Evolutionary conservation across 192 early-diverging fungal species (phyloP).

Genomic region (Pilaira anomala): DNA sequence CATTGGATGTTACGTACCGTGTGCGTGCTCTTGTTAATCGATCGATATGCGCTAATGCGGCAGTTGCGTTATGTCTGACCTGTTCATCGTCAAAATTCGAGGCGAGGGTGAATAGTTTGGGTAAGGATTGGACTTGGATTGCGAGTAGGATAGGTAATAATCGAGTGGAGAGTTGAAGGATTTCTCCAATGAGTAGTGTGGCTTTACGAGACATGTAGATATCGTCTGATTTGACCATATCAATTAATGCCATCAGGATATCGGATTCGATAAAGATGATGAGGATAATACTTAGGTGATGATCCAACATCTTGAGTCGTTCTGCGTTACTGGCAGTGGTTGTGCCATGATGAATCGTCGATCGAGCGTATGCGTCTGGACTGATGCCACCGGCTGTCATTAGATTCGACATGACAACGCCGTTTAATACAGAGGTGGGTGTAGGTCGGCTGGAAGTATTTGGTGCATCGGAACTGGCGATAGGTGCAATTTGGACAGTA

Average conservation of each 20-base stretch:
- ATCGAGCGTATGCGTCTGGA: slow-evolving; percentile 13
- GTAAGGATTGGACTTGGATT: slow-evolving; percentile 61
- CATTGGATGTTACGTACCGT: slow-evolving; percentile 25
- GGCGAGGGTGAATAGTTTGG: slow-evolving; percentile 70
- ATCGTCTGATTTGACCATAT: slow-evolving; percentile 61
- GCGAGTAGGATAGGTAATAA: slow-evolving; percentile 59
- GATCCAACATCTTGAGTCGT: slow-evolving; percentile 60
- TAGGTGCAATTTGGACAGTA: slow-evolving; percentile 27
- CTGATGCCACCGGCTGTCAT: slow-evolving; percentile 13
- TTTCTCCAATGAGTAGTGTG: slow-evolving; percentile 70
- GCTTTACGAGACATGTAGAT: slow-evolving; percentile 60
- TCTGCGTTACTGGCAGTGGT: slow-evolving; percentile 35
- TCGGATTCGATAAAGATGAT: slow-evolving; percentile 77
- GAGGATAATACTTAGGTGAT: slow-evolving; percentile 67
- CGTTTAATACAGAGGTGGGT: slow-evolving; percentile 3
- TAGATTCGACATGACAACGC: not conserved
- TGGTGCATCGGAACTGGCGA: slow-evolving; percentile 1
- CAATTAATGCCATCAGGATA: slow-evolving; percentile 60
- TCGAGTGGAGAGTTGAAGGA: slow-evolving; percentile 67
- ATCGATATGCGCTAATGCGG: slow-evolving; percentile 74
- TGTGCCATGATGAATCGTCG: not conserved
- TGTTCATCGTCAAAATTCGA: slow-evolving; percentile 73
- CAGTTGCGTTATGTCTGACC: slow-evolving; percentile 70
- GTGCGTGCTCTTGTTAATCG: slow-evolving; percentile 47
- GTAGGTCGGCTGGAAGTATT: not conserved